Evolutionary conservation across 768 basidiomycete genomes (phyloP).

Genomic region (Termitomyces sp.): DNA sequence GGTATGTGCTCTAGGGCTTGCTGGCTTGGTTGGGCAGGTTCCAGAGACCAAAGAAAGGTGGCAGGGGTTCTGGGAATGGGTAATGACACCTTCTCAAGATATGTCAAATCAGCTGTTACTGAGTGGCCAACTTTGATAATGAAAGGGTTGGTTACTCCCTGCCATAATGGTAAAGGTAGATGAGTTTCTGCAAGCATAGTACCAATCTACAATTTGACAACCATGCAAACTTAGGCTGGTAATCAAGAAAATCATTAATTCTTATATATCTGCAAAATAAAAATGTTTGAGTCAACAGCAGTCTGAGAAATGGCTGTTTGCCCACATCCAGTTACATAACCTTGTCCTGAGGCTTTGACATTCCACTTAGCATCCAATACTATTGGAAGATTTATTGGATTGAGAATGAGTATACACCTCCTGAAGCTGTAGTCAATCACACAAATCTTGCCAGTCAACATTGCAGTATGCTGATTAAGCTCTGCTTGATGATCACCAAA

Average conservation of each 20-base stretch:
- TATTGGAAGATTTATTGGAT: too few relatives aligned
- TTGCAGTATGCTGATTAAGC: conserved; percentile 21
- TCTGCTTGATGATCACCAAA: conserved; percentile 11
- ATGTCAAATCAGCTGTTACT: background rate
- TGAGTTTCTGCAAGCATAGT: background rate
- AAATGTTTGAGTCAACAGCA: background rate
- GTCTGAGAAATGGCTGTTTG: background rate
- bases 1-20: too few relatives aligned
- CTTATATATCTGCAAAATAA: background rate
- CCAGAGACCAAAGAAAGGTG: too few relatives aligned
- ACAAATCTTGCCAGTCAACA: conserved; percentile 14
- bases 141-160: too few relatives aligned
- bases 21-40: too few relatives aligned
- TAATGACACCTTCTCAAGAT: too few relatives aligned
- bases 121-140: too few relatives aligned
- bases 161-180: background rate
- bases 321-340: background rate
- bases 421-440: conserved; percentile 19
- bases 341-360: background rate
- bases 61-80: too few relatives aligned
- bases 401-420: too few relatives aligned
- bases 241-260: background rate
- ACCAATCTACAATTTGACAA: background rate
- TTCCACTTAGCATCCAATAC: background rate
- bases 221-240: too few relatives aligned